phyloP scores from a whole-genome alignment of 2,329 filamentous ascomycete genomes.

The Rosellinia necatrix region DNA sequence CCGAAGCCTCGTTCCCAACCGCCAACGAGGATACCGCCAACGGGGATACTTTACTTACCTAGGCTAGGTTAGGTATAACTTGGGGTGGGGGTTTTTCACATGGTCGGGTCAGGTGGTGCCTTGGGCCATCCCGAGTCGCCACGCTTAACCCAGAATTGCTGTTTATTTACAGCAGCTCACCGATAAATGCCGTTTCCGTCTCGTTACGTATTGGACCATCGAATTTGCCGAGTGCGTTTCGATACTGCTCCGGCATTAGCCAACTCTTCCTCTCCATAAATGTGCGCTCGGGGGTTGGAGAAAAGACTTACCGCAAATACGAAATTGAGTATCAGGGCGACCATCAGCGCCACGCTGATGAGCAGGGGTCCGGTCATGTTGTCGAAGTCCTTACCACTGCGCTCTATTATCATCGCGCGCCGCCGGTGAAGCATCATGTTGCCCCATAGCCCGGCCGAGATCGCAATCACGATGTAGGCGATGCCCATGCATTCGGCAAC shows the following conservation, averaged over 20 bases:
- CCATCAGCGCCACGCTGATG: constrained; percentile 77
- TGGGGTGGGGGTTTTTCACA: background rate
- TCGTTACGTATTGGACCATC: constrained; percentile 26
- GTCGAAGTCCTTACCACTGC: constrained; percentile 93
- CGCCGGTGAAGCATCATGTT: constrained; percentile 80
- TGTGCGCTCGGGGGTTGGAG: background rate
- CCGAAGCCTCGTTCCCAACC: background rate
- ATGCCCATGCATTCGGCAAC: constrained; percentile 80
- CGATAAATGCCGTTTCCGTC: constrained; percentile 31
- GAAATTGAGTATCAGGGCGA: constrained; percentile 86
- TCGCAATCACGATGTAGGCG: constrained; percentile 78
- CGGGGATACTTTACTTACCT: background rate
- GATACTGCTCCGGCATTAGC: constrained; percentile 42
- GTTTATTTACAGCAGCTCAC: constrained; percentile 32
- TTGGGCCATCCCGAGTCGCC: background rate
- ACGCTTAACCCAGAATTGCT: constrained; percentile 15
- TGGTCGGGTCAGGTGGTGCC: background rate
- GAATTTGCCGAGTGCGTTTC: constrained; percentile 37
- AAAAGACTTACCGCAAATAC: constrained; percentile 70
- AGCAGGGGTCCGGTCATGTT: constrained; percentile 83
- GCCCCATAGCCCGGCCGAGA: constrained; percentile 86
- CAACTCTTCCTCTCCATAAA: constrained; percentile 32
- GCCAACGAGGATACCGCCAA: background rate
- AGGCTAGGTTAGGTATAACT: background rate
- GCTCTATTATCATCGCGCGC: constrained; percentile 76